Evolutionary conservation across 2,329 filamentous ascomycete genomes (phyloP).

Genomic region (Botrytis galanthina): DNA sequence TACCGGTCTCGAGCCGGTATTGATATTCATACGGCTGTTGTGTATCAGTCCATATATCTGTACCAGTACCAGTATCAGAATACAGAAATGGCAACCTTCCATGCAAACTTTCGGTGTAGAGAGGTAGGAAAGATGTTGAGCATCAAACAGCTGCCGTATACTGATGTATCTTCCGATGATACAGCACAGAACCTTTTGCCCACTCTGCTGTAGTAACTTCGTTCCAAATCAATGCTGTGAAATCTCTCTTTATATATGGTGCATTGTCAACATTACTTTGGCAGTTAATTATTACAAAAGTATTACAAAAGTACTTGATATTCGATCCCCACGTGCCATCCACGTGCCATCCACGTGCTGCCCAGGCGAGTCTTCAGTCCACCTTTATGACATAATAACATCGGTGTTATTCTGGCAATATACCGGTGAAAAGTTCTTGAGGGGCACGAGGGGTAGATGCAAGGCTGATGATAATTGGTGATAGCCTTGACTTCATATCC

Average conservation of each 20-base stretch:
- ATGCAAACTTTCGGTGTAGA: background rate
- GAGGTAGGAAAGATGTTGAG: background rate
- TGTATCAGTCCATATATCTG: background rate
- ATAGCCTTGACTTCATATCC: background rate
- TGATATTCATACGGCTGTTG: background rate
- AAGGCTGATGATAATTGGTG: background rate
- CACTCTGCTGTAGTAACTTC: background rate
- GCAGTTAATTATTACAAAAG: background rate
- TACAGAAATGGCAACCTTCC: background rate
- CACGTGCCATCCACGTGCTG: background rate
- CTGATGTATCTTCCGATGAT: background rate
- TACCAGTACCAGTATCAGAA: background rate
- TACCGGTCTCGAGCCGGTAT: too few species aligned
- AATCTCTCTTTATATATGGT: background rate
- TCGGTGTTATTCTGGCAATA: constrained; percentile 3
- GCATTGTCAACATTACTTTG: background rate
- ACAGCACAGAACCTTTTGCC: background rate
- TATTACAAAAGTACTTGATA: background rate
- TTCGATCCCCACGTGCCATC: background rate
- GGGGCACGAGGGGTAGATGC: constrained; percentile 5
- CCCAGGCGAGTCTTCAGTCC: background rate
- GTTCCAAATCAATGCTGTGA: background rate
- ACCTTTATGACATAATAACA: background rate
- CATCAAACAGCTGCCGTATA: background rate
- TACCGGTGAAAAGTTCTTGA: constrained; percentile 2